Evolutionary conservation across 1,284 basidiomycete genomes (phyloP).

Genomic region (Trametes hirsuta): DNA sequence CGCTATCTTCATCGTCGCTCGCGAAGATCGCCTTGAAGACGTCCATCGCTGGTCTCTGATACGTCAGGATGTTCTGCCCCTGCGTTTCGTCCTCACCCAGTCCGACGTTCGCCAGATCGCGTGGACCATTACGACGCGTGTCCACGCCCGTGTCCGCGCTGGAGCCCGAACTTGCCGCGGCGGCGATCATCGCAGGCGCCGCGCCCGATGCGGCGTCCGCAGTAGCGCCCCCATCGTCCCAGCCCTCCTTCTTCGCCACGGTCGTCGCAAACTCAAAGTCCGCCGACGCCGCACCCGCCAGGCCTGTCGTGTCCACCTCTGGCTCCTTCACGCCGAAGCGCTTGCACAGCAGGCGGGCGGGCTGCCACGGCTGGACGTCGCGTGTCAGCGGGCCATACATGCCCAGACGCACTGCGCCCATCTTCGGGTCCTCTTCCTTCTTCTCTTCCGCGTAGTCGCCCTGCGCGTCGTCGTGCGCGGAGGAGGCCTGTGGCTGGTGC

Average conservation of each 20-base stretch:
- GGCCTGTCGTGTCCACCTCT: slow-evolving; percentile 43
- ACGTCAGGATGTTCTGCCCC: slow-evolving; percentile 84
- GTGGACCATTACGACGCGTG: slow-evolving; percentile 37
- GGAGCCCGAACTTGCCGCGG: slow-evolving; percentile 11
- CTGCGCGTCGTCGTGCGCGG: slow-evolving; percentile 40
- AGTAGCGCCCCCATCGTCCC: slow-evolving; percentile 21
- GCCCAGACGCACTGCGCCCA: slow-evolving; percentile 80
- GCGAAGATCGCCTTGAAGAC: slow-evolving; percentile 97
- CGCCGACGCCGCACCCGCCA: slow-evolving; percentile 22
- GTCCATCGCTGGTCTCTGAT: slow-evolving; percentile 86
- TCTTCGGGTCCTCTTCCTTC: slow-evolving; percentile 69
- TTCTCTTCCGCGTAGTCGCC: slow-evolving; percentile 44
- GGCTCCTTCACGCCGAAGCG: slow-evolving; percentile 92
- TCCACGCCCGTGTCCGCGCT: background rate
- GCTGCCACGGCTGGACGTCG: slow-evolving; percentile 76
- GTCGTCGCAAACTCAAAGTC: slow-evolving; percentile 24
- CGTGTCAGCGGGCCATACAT: slow-evolving; percentile 90
- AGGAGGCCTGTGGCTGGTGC: slow-evolving; percentile 54
- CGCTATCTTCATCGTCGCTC: slow-evolving; percentile 84
- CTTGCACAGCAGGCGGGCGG: slow-evolving; percentile 85
- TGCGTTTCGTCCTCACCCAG: slow-evolving; percentile 88
- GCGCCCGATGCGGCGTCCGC: slow-evolving; percentile 14
- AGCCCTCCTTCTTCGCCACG: slow-evolving; percentile 22
- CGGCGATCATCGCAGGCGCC: slow-evolving; percentile 28
- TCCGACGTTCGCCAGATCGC: slow-evolving; percentile 78